A percentile compares a stretch with the other conserved stretches of the same genome.
Conservation (phyloP, 768 basidiomycete species). For the Boletus vermiculosoides region DNA sequence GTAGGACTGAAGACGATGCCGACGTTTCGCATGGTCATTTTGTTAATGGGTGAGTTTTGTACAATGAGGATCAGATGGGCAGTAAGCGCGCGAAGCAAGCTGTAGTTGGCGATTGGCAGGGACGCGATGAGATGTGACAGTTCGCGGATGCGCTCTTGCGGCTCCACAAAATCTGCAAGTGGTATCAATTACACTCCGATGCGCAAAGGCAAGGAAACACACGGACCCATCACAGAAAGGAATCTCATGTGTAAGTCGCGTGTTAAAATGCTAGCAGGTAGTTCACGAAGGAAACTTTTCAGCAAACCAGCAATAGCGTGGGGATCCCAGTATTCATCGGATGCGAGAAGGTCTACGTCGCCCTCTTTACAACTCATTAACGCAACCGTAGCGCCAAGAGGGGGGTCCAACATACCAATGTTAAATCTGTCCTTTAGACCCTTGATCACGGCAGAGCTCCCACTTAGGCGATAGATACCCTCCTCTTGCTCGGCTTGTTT, state of each 20-base stretch:
- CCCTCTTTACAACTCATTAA: conserved; percentile 60
- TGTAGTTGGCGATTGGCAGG: conserved; percentile 91
- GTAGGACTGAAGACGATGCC: conserved; percentile 99
- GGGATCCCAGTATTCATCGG: conserved; percentile 95
- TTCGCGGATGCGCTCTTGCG: conserved; percentile 85
- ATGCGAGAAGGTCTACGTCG: conserved; percentile 85
- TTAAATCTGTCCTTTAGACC: conserved; percentile 92
- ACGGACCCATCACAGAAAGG: conserved; percentile 87
- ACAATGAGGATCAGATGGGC: conserved; percentile 95
- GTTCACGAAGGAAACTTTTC: conserved; percentile 89
- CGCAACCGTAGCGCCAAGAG: conserved; percentile 3
- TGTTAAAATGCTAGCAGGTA: conserved; percentile 91
- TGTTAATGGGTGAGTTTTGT: conserved; percentile 85
- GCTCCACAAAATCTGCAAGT: conserved; percentile 76
- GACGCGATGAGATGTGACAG: conserved; percentile 82
- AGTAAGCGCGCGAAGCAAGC: conserved; percentile 87
- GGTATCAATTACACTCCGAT: conserved; percentile 12
- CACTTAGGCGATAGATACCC: conserved; percentile 94
- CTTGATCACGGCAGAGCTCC: conserved; percentile 95
- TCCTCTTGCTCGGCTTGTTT: conserved; percentile 96
- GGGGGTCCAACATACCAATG: conserved; percentile 50
- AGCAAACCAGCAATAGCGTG: conserved; percentile 95
- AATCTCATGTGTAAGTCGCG: conserved; percentile 89
- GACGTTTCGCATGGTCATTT: conserved; percentile 99
- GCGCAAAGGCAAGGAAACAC: conserved; percentile 15